A percentile compares a stretch with the other conserved stretches of the same genome.
These are phyloP conservation scores for Arthrobotrys iridis DNA, from an alignment of 2,329 filamentous ascomycete genomes.

Conservation along the genomic window DNA sequence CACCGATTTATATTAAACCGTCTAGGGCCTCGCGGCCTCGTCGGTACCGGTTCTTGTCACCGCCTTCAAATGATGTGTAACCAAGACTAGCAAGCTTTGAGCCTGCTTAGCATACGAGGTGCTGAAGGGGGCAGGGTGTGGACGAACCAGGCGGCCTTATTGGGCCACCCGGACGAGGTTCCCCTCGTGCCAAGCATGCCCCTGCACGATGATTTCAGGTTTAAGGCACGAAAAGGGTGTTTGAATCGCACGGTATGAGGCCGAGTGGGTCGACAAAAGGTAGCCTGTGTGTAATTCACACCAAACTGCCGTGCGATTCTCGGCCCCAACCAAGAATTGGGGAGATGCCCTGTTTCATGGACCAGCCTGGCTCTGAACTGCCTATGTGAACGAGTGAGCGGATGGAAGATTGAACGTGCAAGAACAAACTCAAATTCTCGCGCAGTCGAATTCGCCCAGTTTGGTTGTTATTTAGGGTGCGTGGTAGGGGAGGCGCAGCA, in stretches of 20 bases:
- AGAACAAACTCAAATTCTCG: constrained; percentile 48
- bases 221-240: constrained; percentile 34
- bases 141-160: background rate
- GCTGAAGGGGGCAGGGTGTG: constrained; percentile 30
- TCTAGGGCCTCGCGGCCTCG: no score
- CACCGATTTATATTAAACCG: constrained; percentile 9
- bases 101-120: constrained; percentile 17
- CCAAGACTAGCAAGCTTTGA: constrained; percentile 6
- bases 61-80: constrained; percentile 37
- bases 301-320: constrained; percentile 41
- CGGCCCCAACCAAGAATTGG: constrained; percentile 13
- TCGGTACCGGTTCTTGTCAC: constrained; percentile 26
- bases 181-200: constrained; percentile 28
- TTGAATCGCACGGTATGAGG: constrained; percentile 9
- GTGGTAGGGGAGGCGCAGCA: constrained; percentile 54
- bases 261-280: constrained; percentile 13
- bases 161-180: constrained; percentile 23
- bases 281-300: constrained; percentile 1
- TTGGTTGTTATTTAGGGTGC: constrained; percentile 40
- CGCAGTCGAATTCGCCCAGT: constrained; percentile 25
- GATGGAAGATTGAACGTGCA: background rate
- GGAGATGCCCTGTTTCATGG: constrained; percentile 18
- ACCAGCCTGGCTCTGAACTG: background rate
- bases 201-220: constrained; percentile 30
- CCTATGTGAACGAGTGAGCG: background rate